These are phyloP conservation scores for Beauveria medogensis DNA, from an alignment of 2,329 filamentous ascomycete species.

Conservation along the genomic window DNA sequence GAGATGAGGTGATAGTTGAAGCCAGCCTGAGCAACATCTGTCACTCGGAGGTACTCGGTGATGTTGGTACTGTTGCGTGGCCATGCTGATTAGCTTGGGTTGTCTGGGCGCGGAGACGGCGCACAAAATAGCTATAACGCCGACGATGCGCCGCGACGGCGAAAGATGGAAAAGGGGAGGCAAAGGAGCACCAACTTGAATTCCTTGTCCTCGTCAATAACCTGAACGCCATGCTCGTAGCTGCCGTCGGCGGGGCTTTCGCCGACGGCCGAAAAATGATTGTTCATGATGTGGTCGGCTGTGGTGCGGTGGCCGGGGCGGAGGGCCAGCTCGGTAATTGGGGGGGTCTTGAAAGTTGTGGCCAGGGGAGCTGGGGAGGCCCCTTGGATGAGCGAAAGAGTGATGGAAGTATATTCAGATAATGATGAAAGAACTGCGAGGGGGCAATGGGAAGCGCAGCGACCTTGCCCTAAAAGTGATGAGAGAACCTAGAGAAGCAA, in stretches of 20 bases:
- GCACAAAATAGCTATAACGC: neutral
- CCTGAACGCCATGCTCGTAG: conserved; percentile 92
- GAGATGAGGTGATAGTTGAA: conserved; percentile 99
- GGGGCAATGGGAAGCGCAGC: no score
- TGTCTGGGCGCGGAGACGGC: conserved; percentile 1
- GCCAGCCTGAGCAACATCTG: conserved; percentile 75
- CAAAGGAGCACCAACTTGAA: conserved; percentile 67
- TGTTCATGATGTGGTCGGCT: conserved; percentile 52
- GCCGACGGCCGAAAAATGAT: conserved; percentile 70
- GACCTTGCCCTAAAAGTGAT: neutral
- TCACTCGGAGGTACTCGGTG: conserved; percentile 70
- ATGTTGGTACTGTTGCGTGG: conserved; percentile 55
- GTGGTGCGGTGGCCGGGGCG: neutral
- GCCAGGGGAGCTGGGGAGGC: neutral
- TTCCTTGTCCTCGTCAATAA: conserved; percentile 77
- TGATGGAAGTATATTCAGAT: conserved; percentile 1
- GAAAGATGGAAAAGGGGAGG: conserved; percentile 10
- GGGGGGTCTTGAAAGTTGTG: neutral
- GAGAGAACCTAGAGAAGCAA: neutral
- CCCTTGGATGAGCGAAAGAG: neutral
- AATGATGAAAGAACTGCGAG: neutral
- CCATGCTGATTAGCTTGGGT: conserved; percentile 12
- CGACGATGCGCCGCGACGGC: neutral
- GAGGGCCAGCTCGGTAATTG: conserved; percentile 7
- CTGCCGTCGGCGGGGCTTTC: conserved; percentile 53